phyloP scores from a whole-genome alignment of 148 eudicot genomes.

The Vaccinium myrtillus region DNA sequence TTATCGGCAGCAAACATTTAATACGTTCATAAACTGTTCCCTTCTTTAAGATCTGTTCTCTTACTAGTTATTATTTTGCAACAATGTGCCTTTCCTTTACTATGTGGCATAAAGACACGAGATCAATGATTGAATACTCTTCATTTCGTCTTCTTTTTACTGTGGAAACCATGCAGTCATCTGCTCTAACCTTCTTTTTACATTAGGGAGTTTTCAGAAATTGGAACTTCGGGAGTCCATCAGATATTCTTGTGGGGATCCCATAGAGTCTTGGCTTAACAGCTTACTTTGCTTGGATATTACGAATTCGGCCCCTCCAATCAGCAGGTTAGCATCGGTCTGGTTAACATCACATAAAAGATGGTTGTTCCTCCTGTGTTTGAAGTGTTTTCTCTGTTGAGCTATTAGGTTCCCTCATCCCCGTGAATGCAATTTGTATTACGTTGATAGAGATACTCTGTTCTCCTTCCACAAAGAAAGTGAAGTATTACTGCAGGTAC shows the following conservation, averaged over 20 bases:
- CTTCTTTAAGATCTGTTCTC: background rate
- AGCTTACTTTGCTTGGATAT: slow-evolving; percentile 80
- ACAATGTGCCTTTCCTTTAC: background rate
- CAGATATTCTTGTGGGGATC: slow-evolving; percentile 87
- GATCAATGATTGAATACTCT: background rate
- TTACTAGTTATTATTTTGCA: background rate
- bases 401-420: slow-evolving; percentile 62
- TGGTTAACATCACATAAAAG: background rate
- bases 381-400: slow-evolving; percentile 7
- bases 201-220: slow-evolving; percentile 67
- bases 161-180: slow-evolving; percentile 13
- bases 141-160: background rate
- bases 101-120: background rate
- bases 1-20: too few relatives aligned
- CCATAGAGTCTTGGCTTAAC: slow-evolving; percentile 85
- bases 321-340: slow-evolving; percentile 54
- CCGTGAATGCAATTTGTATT: slow-evolving; percentile 71
- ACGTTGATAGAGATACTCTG: slow-evolving; percentile 90
- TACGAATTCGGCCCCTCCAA: slow-evolving; percentile 57
- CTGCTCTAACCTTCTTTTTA: background rate
- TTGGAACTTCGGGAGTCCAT: slow-evolving; percentile 78
- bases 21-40: background rate
- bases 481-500: slow-evolving; percentile 85
- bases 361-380: background rate
- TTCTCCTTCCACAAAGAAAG: slow-evolving; percentile 92